Base-by-base conservation (phyloP, 352 stramenopile species). In the Globisporangium paddicum region DNA sequence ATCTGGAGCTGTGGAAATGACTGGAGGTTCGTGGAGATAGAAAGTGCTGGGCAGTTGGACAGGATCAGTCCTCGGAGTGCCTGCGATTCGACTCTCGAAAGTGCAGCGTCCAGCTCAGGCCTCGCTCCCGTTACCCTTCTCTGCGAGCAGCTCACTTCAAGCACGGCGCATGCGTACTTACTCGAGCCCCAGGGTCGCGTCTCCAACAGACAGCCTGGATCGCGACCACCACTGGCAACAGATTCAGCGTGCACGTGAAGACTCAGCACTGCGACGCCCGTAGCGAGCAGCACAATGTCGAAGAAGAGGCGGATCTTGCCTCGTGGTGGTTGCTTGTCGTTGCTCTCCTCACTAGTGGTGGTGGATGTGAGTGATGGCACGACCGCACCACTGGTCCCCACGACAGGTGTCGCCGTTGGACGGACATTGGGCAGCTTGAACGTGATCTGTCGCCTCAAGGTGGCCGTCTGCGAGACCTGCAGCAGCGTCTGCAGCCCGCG, bases 91-190 rank as follows among this genome's bases (percentile, higher is more conserved):
- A 65, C 23, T 5, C 5, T 54, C 45, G 30, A 7, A 1, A 65
- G 37, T 2, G 44, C 21, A 21, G 25, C 41, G 32, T 48, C 34
- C 14, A 65, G 35, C 1, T 59, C 58, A 23, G 16, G 7, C 13
- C 4, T 6, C 3, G 32, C n/a, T 19, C 58, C 58, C 13, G 21
- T 8, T 10, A 58, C 23, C 0, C n/a, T 23, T 42, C 32, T 21
- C 41, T 21, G 13, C 30, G 38, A 41, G 13, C 57, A 63, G 28
- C 48, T 63, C 19, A 63, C 37, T 34, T 63, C 57, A 6, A 63
- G 37, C 40, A 63, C 57, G 6, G 21, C 30, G 21, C 57, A 63
- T 13, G 47, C n/a, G 35, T 51, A 50, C 37, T 44, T 57, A 0
- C 5, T 16, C 3, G 48, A n/a, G 10, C 19, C 47, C 57, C 57